A percentile compares a stretch with the other conserved stretches of the same genome.
Evolutionary conservation across 495 filamentous ascomycete species (phyloP).

Genomic region (Xylaria longipes): DNA sequence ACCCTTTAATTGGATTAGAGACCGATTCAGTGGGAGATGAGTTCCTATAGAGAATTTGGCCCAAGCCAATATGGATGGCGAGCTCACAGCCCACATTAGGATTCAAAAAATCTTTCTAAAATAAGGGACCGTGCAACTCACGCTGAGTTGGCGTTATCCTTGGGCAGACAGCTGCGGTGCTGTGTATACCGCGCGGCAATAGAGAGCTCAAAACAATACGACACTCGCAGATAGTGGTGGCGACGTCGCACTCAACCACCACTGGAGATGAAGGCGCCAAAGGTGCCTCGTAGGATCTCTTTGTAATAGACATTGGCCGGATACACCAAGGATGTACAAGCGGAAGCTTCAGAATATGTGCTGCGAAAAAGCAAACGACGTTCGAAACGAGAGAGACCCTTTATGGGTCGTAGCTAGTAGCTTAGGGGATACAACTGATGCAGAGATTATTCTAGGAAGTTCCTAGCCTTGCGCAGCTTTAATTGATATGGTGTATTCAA

Average conservation of each 20-base stretch:
- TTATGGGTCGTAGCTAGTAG: neutral
- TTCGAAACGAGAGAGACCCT: neutral
- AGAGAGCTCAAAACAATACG: neutral
- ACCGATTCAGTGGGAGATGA: conserved; percentile 40
- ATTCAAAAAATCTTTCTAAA: neutral
- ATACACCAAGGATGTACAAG: conserved; percentile 1
- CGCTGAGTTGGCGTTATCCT: neutral
- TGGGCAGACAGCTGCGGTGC: neutral
- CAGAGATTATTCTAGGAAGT: neutral
- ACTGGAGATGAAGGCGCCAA: conserved; percentile 14
- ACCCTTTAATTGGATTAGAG: conserved; percentile 47
- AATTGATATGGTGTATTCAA: conserved; percentile 3
- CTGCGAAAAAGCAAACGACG: neutral
- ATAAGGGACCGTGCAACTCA: neutral
- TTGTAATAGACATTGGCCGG: neutral
- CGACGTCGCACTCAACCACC: conserved; percentile 1
- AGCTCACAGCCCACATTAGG: neutral
- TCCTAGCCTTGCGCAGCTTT: conserved; percentile 2
- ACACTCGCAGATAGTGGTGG: conserved; percentile 1
- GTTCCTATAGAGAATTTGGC: neutral
- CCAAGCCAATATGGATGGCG: neutral
- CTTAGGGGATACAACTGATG: neutral
- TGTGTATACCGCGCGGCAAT: neutral
- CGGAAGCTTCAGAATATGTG: conserved; percentile 1
- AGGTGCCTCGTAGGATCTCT: neutral